Evolutionary conservation across 495 filamentous ascomycete species (phyloP).

Genomic region (Friedmanniomyces endolithicus): DNA sequence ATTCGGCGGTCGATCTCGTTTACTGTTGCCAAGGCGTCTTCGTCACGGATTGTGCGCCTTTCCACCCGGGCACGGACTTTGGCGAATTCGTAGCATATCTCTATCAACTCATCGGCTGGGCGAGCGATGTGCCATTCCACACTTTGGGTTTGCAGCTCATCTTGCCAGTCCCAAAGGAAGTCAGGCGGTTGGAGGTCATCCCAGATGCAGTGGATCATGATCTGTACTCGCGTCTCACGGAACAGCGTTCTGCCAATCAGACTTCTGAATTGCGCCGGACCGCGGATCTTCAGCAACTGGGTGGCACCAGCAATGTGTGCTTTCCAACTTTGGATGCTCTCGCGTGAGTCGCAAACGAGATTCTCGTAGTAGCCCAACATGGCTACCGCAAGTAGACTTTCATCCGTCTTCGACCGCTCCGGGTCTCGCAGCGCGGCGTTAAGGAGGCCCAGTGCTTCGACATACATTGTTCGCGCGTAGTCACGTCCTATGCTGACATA

Average conservation of each 20-base stretch:
- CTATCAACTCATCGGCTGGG: slow-evolving; percentile 3
- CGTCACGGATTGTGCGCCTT: background rate
- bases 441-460: slow-evolving; percentile 10
- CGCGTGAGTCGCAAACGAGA: slow-evolving; percentile 10
- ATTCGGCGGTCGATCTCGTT: slow-evolving; percentile 8
- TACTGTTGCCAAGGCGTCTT: background rate
- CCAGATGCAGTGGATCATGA: slow-evolving; percentile 16
- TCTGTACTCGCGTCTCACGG: slow-evolving; percentile 11
- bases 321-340: slow-evolving; percentile 17
- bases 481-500: slow-evolving; percentile 1
- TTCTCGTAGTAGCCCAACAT: slow-evolving; percentile 20
- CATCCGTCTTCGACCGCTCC: slow-evolving; percentile 9
- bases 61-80: slow-evolving; percentile 6
- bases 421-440: slow-evolving; percentile 16
- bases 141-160: slow-evolving; percentile 1
- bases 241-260: slow-evolving; percentile 12
- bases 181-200: slow-evolving; percentile 9
- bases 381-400: slow-evolving; percentile 14
- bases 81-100: slow-evolving; percentile 14
- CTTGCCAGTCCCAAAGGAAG: slow-evolving; percentile 14
- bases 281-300: slow-evolving; percentile 13
- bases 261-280: slow-evolving; percentile 11
- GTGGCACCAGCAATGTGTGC: slow-evolving; percentile 18
- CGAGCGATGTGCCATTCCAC: background rate
- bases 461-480: slow-evolving; percentile 14